Evolutionary conservation across 257 asterid genomes (phyloP), one percentile per base, ranked within the genome.

Genomic region (Phtheirospermum japonicum): DNA sequence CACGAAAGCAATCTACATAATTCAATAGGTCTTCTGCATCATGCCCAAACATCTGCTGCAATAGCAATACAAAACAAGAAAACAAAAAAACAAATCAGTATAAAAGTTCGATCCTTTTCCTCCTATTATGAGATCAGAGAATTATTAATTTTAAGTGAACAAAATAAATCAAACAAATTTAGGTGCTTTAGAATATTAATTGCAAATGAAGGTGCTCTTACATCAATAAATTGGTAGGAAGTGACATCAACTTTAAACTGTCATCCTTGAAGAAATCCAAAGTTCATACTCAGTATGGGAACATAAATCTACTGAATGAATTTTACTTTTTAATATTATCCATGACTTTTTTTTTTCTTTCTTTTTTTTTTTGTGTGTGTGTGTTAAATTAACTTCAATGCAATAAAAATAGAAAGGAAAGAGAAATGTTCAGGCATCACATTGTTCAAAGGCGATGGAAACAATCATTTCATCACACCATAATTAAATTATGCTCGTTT

Each of bases 1-100:
- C 74, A 31, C 96, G 98, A 66, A 75, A 91, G 86, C 98, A 91
- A 76, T 91, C 95, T 43, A 88, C 78, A 64, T 88, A 88, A 69
- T 91, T 81, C 78, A 91, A 76, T 51, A 88, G 65, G 73, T 82
- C 68, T 31, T 92, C 81, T 26, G 95, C 98, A 74, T 86, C 96
- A 20, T 61, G 83, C 57, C 98, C 98, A 74, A 91, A 91, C 78
- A 86, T 80, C 98, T 88, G 74, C 45, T 65, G 7, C 65, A 55
- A 52, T 48, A n/a, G n/a, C n/a, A n/a, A n/a, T n/a, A n/a, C n/a
- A n/a, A n/a, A 52, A 39, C 57, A 67, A 59, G 37, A 8, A 60
- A 71, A 61, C 51, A 10, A 20, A 62, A 69, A 53, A 49, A 20
- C 43, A 31, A 12, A 17, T 52, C 54, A 61, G 58, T 34, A 20